Base-by-base conservation (phyloP, 768 basidiomycete species). In the Lactarius deliciosus region DNA sequence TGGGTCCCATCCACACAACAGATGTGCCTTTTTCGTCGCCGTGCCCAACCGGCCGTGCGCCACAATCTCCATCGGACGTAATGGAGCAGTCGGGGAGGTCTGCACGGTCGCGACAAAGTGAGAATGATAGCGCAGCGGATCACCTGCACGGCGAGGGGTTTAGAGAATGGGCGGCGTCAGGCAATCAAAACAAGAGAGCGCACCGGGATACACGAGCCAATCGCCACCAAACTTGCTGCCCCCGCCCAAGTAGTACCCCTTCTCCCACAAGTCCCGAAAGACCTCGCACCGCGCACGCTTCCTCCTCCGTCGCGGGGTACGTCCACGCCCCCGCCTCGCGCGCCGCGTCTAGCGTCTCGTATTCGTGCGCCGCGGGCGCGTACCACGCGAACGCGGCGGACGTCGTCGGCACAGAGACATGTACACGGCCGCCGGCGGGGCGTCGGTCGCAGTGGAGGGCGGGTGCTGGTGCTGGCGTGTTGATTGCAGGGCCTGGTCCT, bases 181-280 rank as follows among this genome's bases (percentile, higher is more conserved):
- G 34, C 36, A 32, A 32, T 7, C 11, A 10, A 36, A 30, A 30
- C 60, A 5, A 30, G 30, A 30, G 30, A 20, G 41, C 85, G 50
- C 74, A 90, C 96, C 96, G 60, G 97, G 97, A 77, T 99, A 99
- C 1, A 98, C 91, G 54, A 99, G 78, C 76, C 94, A 98, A 72
- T 98, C 95, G 1, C 95, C 96, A 7, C 97, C 97, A 73, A 99
- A 99, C 75, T 90, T 91, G 76, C 96, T 86, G 0, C 95, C 96
- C 0, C 86, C 86, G 57, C 95, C 95, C 85, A 97, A 84, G 75
- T 85, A 97, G 74, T 89, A 88, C 0, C 92, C 92, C 76, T 89
- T 84, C 68, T 88, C 85, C 90, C 91, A 93, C 15, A 97, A 75
- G 69, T 86, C 87, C 54, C 83, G 82, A 75, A 94, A 96, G 11